Base-by-base conservation (phyloP, 2,329 filamentous ascomycete species). In the Colletotrichum sp. region DNA sequence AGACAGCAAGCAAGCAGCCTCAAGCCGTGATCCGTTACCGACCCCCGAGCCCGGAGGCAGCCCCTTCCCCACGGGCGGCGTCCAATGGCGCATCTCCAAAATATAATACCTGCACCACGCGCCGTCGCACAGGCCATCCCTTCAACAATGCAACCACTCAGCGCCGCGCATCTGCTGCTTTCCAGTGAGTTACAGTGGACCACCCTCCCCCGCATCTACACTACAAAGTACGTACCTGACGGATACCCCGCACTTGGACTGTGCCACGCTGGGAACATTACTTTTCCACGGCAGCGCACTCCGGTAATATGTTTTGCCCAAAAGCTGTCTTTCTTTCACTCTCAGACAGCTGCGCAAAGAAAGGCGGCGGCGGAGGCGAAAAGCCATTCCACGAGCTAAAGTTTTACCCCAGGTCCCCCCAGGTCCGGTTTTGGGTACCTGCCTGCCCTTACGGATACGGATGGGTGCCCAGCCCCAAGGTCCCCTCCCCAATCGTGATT, bases 21-120 rank as follows among this genome's bases (percentile, higher is more conserved):
- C 56, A 61, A 69, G 55, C 66, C 66, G 66, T 32, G 66, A 62
- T 69, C 55, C 56, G 56, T 69, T 69, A 61, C 66, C 66, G 66
- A 69, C 38, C 34, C 66, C 55, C 67, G 36, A 69, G 18, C 66
- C 26, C 66, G 56, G 66, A 24, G 24, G 24, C 34, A 38, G 16
- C 55, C 67, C 18, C 14, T 62, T 69, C 67, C 67, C 56, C 67
- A 62, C 34, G 55, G 36, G 67, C 26, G 21, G 32, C 13, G 16
- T 6, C 67, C 67, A 69, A 69, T 69, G 67, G 24, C 6, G 34
- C 21, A 32, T 18, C 38, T 18, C 16, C 55, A 26, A 62, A 69
- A 69, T 69, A 52, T 69, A 62, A 69, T 69, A 61, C 67, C 38
- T 48, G 18, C 38, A 48, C 38, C 38, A 48, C 38, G 38, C 38